Evolutionary conservation across 2,329 filamentous ascomycete species (phyloP).

Genomic region (Hypoxylon sp.): DNA sequence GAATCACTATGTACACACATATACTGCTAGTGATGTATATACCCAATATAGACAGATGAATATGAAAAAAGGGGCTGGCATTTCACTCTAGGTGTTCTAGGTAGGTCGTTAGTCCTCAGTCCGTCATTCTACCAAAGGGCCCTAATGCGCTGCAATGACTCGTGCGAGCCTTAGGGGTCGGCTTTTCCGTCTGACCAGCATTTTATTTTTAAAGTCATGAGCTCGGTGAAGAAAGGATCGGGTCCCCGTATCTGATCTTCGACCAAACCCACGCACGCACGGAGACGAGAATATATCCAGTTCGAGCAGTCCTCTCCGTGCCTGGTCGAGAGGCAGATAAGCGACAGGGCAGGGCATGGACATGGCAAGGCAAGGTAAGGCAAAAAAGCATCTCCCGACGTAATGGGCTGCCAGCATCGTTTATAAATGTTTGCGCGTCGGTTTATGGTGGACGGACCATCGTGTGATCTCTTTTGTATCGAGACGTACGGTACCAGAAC

Average conservation of each 20-base stretch:
- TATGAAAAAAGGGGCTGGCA: conserved; percentile 2
- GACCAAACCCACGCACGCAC: conserved; percentile 6
- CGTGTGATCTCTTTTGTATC: conserved; percentile 16
- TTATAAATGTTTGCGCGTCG: not conserved
- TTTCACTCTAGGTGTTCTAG: too few species aligned
- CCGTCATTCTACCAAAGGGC: not conserved
- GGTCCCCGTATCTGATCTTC: not conserved
- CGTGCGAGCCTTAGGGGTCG: conserved; percentile 18
- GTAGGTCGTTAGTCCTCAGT: too few species aligned
- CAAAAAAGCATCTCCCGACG: not conserved
- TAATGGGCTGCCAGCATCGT: not conserved
- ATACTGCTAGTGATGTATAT: too few species aligned
- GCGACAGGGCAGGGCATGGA: not conserved
- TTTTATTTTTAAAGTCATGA: conserved; percentile 29
- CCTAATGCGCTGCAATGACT: conserved; percentile 19
- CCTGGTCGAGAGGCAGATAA: conserved; percentile 14
- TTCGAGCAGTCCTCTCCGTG: conserved; percentile 29
- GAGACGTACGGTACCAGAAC: conserved; percentile 18
- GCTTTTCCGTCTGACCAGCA: conserved; percentile 34
- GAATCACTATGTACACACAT: too few species aligned
- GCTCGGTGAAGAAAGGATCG: conserved; percentile 24
- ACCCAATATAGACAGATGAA: not conserved
- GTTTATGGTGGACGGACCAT: not conserved
- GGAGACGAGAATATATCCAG: conserved; percentile 8
- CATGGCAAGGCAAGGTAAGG: not conserved